Evolutionary conservation across 2,329 filamentous ascomycete species (phyloP), one percentile per base, ranked within the genome.

Genomic region (Phyllosticta citriasiana): DNA sequence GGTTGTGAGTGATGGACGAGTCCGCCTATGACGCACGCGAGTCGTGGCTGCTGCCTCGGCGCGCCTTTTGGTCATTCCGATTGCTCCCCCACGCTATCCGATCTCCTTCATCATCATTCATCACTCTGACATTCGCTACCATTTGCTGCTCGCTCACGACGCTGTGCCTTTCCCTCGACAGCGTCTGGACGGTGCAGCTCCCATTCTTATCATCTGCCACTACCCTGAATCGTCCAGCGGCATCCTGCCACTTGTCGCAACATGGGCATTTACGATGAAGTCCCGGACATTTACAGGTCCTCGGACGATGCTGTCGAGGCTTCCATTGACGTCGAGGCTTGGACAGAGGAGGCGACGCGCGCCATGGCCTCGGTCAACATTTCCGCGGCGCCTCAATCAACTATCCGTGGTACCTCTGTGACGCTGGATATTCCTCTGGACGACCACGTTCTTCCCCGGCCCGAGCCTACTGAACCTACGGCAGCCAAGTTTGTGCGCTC

Each of bases 381-480:
- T 63, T 71, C 75, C 35, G 64, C 70, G 3, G 66, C 47, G 5
- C 55, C 64, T n/a, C 57, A 70, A 14, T 65, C 67, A 7, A 66
- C 68, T 9, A 65, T 63, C 4, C 72, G 80, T 56, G 85, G 85
- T 59, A 83, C 83, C 2, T 82, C 84, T 54, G 80, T 82, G 27
- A 80, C 85, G 4, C 80, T 96, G 59, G 80, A 86, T 56, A 94
- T 96, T 66, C 86, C 89, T 1, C 83, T 96, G 59, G 89, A 95
- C 72, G 83, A 84, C 65, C 69, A 73, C 66, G 70, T 73, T 65
- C 64, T 65, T 65, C 53, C 67, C 65, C 70, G 67, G 68, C 59
- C 65, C 52, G 69, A 71, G n/a, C 67, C 67, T 35, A 68, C 71
- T 33, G 64, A 67, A 4, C 54, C 69, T 72, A 50, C 73, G 74